Conservation (phyloP, 148 eudicot genomes). For the Rhododendron molle region DNA sequence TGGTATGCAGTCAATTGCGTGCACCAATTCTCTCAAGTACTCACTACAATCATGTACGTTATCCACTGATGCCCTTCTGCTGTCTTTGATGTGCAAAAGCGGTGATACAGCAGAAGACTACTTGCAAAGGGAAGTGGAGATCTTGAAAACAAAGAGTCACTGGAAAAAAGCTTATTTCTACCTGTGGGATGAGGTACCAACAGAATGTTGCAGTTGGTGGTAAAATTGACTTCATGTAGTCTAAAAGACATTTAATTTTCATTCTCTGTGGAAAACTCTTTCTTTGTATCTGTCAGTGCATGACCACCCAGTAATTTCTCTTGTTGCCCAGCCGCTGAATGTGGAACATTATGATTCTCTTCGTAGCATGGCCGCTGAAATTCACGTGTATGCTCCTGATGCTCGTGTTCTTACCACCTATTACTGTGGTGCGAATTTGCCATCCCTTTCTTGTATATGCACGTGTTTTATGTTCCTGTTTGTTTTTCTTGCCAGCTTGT, state of each 20-base stretch:
- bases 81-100: slow-evolving; percentile 41
- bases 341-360: slow-evolving; percentile 78
- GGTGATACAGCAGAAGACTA: slow-evolving; percentile 60
- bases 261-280: not conserved
- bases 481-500: not conserved
- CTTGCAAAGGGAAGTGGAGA: slow-evolving; percentile 74
- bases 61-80: slow-evolving; percentile 19
- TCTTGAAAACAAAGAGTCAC: slow-evolving; percentile 66
- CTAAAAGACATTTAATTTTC: not conserved
- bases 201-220: not conserved
- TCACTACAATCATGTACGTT: slow-evolving; percentile 3
- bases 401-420: slow-evolving; percentile 95
- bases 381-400: slow-evolving; percentile 88
- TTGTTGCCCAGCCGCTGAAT: slow-evolving; percentile 68
- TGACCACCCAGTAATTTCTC: not conserved
- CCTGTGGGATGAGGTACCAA: slow-evolving; percentile 95
- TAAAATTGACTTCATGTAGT: not conserved
- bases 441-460: not conserved
- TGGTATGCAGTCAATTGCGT: slow-evolving; percentile 41
- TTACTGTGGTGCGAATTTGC: slow-evolving; percentile 62
- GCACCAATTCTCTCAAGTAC: slow-evolving; percentile 4
- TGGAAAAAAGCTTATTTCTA: slow-evolving; percentile 98
- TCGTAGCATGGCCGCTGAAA: slow-evolving; percentile 81
- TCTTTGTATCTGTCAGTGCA: not conserved
- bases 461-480: not conserved